Conservation (phyloP, 345 rosid species). For the Dipteronia dyeriana region DNA sequence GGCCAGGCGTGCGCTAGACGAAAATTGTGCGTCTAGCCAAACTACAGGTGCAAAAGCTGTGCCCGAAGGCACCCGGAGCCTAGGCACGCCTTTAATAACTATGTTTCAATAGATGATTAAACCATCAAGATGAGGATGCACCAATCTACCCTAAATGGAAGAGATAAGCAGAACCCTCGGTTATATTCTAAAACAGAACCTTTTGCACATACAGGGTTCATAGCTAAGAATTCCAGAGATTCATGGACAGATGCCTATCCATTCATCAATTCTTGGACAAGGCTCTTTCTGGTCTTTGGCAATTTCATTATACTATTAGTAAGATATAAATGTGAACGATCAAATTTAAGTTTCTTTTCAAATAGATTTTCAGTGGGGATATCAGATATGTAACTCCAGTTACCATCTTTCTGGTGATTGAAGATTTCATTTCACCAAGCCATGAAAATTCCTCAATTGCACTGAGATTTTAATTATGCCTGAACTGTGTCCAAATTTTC, state of each 20-base stretch:
- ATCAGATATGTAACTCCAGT: background rate
- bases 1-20: no score
- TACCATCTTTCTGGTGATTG: background rate
- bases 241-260: background rate
- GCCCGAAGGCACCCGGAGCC: no score
- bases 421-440: background rate
- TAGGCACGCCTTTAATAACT: no score
- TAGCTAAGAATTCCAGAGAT: background rate
- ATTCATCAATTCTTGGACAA: background rate
- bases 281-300: background rate
- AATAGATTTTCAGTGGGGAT: background rate
- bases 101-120: background rate
- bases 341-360: background rate
- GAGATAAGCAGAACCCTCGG: background rate
- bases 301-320: background rate
- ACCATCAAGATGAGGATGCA: background rate
- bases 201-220: background rate
- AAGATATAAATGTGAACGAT: background rate
- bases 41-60: no score
- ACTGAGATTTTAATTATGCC: background rate
- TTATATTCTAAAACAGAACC: background rate
- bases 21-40: no score
- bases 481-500: no score
- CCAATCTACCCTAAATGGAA: background rate
- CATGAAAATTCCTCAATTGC: background rate